phyloP scores from a whole-genome alignment of 768 basidiomycete species.

The Leccinum boreale region DNA sequence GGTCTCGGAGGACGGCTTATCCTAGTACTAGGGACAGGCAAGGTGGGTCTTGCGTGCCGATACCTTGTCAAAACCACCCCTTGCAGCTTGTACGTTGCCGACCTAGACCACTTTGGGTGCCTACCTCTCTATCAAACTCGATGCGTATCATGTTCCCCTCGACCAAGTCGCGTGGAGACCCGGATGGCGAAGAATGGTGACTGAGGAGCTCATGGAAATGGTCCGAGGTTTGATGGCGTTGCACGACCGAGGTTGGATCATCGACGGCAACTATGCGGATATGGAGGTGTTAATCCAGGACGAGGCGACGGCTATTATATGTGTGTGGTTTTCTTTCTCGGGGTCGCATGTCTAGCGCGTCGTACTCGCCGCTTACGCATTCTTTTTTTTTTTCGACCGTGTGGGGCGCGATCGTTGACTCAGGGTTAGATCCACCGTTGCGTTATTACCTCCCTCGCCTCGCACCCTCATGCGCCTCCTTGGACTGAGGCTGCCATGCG shows the following conservation, averaged over 20 bases:
- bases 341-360: background rate
- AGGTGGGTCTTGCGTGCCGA: slow-evolving; percentile 27
- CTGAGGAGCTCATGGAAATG: slow-evolving; percentile 22
- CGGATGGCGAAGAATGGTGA: slow-evolving; percentile 38
- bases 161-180: slow-evolving; percentile 50
- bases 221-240: slow-evolving; percentile 24
- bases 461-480: slow-evolving; percentile 50
- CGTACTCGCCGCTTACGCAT: background rate
- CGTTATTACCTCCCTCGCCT: slow-evolving; percentile 59
- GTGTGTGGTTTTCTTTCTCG: slow-evolving; percentile 30
- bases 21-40: slow-evolving; percentile 33
- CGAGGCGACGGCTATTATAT: slow-evolving; percentile 49
- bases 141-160: slow-evolving; percentile 44
- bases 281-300: slow-evolving; percentile 35
- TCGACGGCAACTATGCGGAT: slow-evolving; percentile 46
- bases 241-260: slow-evolving; percentile 45
- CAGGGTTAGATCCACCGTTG: slow-evolving; percentile 71
- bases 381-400: background rate
- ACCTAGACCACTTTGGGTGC: slow-evolving; percentile 47
- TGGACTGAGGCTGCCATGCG: slow-evolving; percentile 38
- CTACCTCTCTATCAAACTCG: slow-evolving; percentile 42
- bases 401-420: background rate
- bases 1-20: background rate
- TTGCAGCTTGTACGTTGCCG: background rate
- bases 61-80: no score